phyloP scores from a whole-genome alignment of 148 eudicot genomes.

The Selenicereus undatus region DNA sequence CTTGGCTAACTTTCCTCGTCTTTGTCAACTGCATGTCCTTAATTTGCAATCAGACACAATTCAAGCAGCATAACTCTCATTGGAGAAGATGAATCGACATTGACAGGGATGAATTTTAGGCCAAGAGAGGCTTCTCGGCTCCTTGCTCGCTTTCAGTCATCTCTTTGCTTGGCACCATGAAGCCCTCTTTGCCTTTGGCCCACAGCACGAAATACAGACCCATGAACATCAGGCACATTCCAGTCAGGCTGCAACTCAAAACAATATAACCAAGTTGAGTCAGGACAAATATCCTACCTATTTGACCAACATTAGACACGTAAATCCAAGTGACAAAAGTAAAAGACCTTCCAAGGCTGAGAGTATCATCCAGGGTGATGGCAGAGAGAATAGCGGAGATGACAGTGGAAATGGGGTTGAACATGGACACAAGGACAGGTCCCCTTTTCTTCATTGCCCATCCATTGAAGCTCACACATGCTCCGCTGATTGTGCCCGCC shows the following conservation, averaged over 20 bases:
- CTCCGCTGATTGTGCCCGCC: conserved; percentile 53
- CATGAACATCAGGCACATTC: conserved; percentile 67
- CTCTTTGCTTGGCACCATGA: conserved; percentile 3
- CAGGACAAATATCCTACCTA: too few species aligned
- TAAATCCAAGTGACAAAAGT: not conserved
- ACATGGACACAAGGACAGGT: conserved; percentile 70
- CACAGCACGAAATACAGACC: conserved; percentile 73
- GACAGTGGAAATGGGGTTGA: conserved; percentile 63
- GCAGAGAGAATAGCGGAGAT: conserved; percentile 44
- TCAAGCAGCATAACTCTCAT: too few species aligned
- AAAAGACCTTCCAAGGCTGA: conserved; percentile 52
- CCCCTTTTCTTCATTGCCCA: conserved; percentile 87
- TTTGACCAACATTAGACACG: too few species aligned
- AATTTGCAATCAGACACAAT: too few species aligned
- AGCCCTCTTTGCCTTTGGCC: conserved; percentile 67
- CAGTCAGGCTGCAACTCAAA: conserved; percentile 38
- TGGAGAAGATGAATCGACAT: too few species aligned
- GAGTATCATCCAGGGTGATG: conserved; percentile 36
- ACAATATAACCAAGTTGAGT: too few species aligned
- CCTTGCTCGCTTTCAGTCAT: conserved; percentile 19
- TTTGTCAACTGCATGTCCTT: too few species aligned
- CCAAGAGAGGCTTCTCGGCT: conserved; percentile 32
- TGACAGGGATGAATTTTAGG: not conserved
- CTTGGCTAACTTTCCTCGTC: too few species aligned
- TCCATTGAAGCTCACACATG: conserved; percentile 61